Evolutionary conservation across 1,139 yeast species (phyloP), one percentile per base, ranked within the genome.

Genomic region (Geotrichum reessii): DNA sequence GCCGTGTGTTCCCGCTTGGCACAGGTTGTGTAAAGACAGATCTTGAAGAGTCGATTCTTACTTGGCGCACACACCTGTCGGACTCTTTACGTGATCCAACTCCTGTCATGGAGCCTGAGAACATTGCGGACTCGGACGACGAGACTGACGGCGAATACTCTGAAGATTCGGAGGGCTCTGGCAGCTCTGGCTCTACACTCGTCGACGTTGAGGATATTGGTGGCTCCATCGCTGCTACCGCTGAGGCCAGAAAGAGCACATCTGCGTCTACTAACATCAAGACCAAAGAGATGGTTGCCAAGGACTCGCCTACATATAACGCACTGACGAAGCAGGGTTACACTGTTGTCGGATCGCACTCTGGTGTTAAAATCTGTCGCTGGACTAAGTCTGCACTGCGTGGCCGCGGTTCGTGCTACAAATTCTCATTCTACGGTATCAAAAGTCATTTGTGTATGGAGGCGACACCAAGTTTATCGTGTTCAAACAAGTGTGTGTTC

Each of bases 301-400:
- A 86, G 64, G 85, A 87, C 64, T 88, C 97, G 0, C 97, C 97
- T 12, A 92, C 98, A 0, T 91, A 76, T 71, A 89, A 87, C 63
- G 85, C 95, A 19, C 77, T 91, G 56, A 91, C 97, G 1, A 91
- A 91, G 67, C 98, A 91, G 74, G 97, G 97, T 0, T 91, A 91
- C 67, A 87, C 95, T 0, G 84, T 91, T 63, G 96, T 91, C 44
- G 98, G 98, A 14, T 85, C 95, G 0, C 98, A 91, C 68, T 89
- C 96, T 0, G 98, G 98, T 37, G 97, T 91, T 53, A 91, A 91
- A 71, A 89, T 92, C 53, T 91, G 98, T 70, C 82, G 97, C 68
- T 91, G 98, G 98, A 91, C 97, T 3, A 92, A 92, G 70, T 87
- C 95, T 62, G 97, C 97, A 1, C 78, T 91, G 65, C 80, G 98